These are phyloP conservation scores for Aspergillus sergii DNA, from an alignment of 2,329 filamentous ascomycete species.

Conservation along the genomic window DNA sequence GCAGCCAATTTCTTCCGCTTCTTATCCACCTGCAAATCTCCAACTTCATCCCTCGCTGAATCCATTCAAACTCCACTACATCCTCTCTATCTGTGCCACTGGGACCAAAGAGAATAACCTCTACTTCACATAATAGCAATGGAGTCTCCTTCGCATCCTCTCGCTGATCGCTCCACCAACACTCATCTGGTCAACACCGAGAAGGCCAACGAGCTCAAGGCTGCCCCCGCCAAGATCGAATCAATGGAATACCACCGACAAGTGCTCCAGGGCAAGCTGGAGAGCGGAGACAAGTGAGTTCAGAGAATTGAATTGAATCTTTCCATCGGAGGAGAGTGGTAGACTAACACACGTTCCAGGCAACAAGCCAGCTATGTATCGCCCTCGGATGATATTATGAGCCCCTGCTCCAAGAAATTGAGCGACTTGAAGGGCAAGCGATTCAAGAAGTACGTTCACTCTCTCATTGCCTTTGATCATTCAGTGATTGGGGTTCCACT, in stretches of 20 bases:
- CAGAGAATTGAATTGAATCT: background rate
- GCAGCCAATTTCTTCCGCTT: slow-evolving; percentile 20
- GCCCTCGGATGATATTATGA: slow-evolving; percentile 53
- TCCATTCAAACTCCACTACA: background rate
- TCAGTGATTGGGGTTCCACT: too few relatives aligned
- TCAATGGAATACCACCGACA: slow-evolving; percentile 50
- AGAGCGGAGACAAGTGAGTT: slow-evolving; percentile 41
- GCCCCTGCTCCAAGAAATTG: slow-evolving; percentile 53
- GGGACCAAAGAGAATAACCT: background rate
- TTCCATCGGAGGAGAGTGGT: background rate
- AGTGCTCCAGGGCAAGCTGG: slow-evolving; percentile 44
- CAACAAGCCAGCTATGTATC: slow-evolving; percentile 47
- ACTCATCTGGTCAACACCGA: slow-evolving; percentile 37
- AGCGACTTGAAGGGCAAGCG: slow-evolving; percentile 53
- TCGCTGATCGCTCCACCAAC: slow-evolving; percentile 46
- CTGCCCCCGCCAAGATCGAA: slow-evolving; percentile 30
- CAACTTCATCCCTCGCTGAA: slow-evolving; percentile 4
- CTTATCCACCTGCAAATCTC: slow-evolving; percentile 3
- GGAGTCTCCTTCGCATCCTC: slow-evolving; percentile 39
- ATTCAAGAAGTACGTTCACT: slow-evolving; percentile 46
- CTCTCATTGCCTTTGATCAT: background rate
- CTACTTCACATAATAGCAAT: slow-evolving; percentile 22
- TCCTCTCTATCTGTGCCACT: background rate
- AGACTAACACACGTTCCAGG: slow-evolving; percentile 20
- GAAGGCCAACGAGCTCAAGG: slow-evolving; percentile 36